Evolutionary conservation across 495 filamentous ascomycete species (phyloP), one percentile per base, ranked within the genome.

Genomic region (Penicillium goetzii): DNA sequence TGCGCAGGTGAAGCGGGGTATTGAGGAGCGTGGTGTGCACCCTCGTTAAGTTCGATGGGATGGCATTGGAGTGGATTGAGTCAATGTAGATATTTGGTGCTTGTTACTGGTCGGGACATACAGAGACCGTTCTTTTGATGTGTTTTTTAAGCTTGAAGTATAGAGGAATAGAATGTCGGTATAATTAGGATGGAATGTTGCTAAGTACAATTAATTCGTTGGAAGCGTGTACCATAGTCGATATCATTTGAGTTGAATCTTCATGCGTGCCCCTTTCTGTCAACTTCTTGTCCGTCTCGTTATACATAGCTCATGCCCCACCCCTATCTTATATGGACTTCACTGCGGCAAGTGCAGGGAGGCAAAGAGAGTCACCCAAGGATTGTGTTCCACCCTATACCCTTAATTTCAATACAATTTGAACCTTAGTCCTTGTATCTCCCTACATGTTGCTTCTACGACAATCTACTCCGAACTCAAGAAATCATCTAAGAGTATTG

Each of bases 1-100:
- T 78, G 74, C 78, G 63, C 75, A 82, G 47, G 91, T 93, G 19
- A 85, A 83, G 81, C 72, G 71, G 65, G 76, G 76, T 34, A 73
- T 91, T 69, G 74, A 70, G 69, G 73, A 73, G 61, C 77, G 79
- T 65, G 82, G 79, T 14, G 40, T 88, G 40, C 65, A 79, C 28
- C 58, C 66, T 61, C 63, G 72, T 59, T 74, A 67, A 66, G 28
- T 2, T 2, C 58, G 40, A 30, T 55, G 21, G 47, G 9, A 50
- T 41, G 26, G 53, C 53, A 41, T 50, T 50, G 54, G 19, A 56
- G 25, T 56, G 49, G 11, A 55, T 51, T 30, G 47, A 14, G 6
- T 7, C 10, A 2, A 25, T 28, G 25, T 30, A 51, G 25, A 51
- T 51, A 26, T 8, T 15, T 10, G 15, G 19, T 51, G 47, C 47